Evolutionary conservation across 257 asterid genomes (phyloP).

Genomic region (Petrea volubilis): DNA sequence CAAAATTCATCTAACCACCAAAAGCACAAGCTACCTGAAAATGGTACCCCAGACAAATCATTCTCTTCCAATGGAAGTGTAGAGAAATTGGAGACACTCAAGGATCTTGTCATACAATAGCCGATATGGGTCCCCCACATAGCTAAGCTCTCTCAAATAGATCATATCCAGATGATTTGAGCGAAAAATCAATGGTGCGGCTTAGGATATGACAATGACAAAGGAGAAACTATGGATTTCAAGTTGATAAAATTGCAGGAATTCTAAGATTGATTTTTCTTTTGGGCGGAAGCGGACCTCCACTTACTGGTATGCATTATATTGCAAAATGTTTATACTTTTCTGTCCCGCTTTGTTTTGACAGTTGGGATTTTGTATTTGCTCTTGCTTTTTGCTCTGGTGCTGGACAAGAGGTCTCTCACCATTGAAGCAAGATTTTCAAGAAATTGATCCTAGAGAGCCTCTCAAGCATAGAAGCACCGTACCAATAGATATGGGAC

Average conservation of each 20-base stretch:
- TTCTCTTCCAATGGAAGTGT: conserved; percentile 58
- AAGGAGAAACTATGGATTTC: conserved; percentile 6
- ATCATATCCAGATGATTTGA: conserved; percentile 20
- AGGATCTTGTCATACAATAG: conserved; percentile 60
- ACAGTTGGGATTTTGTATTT: conserved; percentile 32
- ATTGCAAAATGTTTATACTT: conserved; percentile 40
- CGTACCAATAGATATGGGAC: conserved; percentile 29
- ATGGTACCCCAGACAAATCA: conserved; percentile 40
- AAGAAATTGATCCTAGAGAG: conserved; percentile 20
- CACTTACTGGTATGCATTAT: conserved; percentile 33
- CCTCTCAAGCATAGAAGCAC: conserved; percentile 24
- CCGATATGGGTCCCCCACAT: conserved; percentile 9
- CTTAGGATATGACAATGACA: conserved; percentile 5
- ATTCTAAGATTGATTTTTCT: conserved; percentile 19
- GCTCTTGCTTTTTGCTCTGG: conserved; percentile 32
- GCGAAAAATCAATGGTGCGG: conserved; percentile 13
- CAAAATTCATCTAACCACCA: conserved; percentile 36
- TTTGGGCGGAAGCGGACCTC: conserved; percentile 25
- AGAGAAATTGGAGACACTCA: conserved; percentile 51
- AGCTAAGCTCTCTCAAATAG: conserved; percentile 21
- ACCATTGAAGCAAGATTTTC: conserved; percentile 25
- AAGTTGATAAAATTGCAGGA: conserved; percentile 6
- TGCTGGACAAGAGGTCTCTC: conserved; percentile 34
- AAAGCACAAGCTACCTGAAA: conserved; percentile 45
- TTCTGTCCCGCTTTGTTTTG: conserved; percentile 32